Conservation (phyloP, 768 basidiomycete genomes). For the Hirschioporus abietinus region DNA sequence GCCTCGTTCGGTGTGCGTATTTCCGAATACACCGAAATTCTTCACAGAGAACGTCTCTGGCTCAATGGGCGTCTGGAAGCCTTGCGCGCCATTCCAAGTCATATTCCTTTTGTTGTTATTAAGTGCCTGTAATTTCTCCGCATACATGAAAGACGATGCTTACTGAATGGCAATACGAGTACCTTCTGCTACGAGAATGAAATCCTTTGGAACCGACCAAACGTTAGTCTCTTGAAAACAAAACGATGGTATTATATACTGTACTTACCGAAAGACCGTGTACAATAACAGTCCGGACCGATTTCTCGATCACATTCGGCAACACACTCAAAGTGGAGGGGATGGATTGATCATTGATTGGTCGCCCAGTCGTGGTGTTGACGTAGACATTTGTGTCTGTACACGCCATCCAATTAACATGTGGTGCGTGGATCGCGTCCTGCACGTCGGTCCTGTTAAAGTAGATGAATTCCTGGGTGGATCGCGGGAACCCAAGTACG, state of each 20-base stretch:
- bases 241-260: too few relatives aligned
- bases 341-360: constrained; percentile 24
- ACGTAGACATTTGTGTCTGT: constrained; percentile 21
- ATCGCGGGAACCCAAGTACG: constrained; percentile 22
- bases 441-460: constrained; percentile 43
- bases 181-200: constrained; percentile 31
- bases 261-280: constrained; percentile 28
- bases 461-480: constrained; percentile 50
- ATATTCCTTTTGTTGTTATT: constrained; percentile 22
- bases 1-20: constrained; percentile 27
- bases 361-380: constrained; percentile 21
- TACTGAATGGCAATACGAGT: constrained; percentile 32
- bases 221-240: neutral
- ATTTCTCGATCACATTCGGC: constrained; percentile 33
- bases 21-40: constrained; percentile 27
- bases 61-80: constrained; percentile 30
- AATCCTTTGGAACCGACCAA: constrained; percentile 20
- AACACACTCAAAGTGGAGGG: constrained; percentile 29
- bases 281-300: constrained; percentile 26
- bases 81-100: constrained; percentile 31
- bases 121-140: neutral
- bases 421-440: constrained; percentile 33
- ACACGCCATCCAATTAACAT: constrained; percentile 28
- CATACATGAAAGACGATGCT: neutral
- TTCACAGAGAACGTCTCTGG: constrained; percentile 26